Evolutionary conservation across 2,329 filamentous ascomycete species (phyloP), one percentile per base, ranked within the genome.

Genomic region (Sclerotinia subarctica): DNA sequence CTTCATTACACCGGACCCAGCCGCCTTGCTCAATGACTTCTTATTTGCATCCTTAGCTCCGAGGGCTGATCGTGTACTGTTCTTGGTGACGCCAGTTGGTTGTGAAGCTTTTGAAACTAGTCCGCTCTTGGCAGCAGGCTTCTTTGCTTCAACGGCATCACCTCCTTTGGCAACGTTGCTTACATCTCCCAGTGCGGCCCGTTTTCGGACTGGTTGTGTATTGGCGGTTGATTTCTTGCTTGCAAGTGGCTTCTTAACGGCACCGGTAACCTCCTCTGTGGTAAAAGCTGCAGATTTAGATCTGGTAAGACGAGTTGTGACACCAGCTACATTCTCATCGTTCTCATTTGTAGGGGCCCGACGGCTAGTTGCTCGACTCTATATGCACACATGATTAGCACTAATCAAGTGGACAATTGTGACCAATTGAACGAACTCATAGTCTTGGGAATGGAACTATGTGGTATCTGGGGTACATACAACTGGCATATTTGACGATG

Each of bases 101-200:
- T 94, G 90, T 65, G 89, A 86, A 68, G 90, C 87, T 82, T 97
- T 97, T 59, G 93, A 92, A 52, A 92, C 86, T 38, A 94, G 82
- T 67, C 88, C 88, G 68, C 81, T 81, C 81, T 93, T 90, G 76
- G 82, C 83, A 58, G 83, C 81, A 57, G 83, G 81, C 84, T 96
- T 97, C 84, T 96, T 96, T 73, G 85, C 87, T 67, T 92, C 90
- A 71, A 84, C 82, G 7, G 80, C 83, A 58, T 42, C 65, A 66
- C 92, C 91, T 59, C 85, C 85, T 80, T 97, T 98, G 75, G 88
- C 88, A 72, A 96, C 90, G 81, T 99, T 99, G 86, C 93, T 98
- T 74, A 97, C 91, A 82, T 99, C 95, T 69, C 92, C 93, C 49
- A 99, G 86, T 60, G 92, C 94, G 75, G 90, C 87, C 77, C 95